Percentiles rank a stretch among this genome's conserved stretches.
Evolutionary conservation across 2,329 filamentous ascomycete genomes (phyloP).

Genomic region (Neonectria ditissima): DNA sequence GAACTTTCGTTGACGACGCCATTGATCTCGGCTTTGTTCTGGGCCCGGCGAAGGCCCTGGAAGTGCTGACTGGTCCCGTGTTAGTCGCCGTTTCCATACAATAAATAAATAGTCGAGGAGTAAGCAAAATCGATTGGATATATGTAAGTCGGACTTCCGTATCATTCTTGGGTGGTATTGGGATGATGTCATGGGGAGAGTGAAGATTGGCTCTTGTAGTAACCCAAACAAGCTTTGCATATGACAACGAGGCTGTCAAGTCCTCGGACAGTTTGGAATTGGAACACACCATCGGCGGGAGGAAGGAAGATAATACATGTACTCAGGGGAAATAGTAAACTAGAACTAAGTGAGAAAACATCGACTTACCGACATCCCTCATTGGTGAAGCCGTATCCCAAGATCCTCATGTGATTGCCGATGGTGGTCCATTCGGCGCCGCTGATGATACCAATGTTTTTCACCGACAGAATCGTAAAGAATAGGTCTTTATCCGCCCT

Average conservation of each 20-base stretch:
- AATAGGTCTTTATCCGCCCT: slow-evolving; percentile 72
- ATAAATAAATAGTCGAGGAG: background rate
- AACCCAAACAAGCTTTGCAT: background rate
- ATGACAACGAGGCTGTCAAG: background rate
- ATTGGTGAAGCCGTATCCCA: slow-evolving; percentile 73
- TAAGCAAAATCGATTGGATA: background rate
- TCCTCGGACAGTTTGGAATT: background rate
- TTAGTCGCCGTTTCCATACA: slow-evolving; percentile 28
- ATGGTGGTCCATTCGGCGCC: slow-evolving; percentile 72
- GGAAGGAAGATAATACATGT: background rate
- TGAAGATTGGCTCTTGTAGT: background rate
- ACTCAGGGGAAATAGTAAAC: slow-evolving; percentile 3
- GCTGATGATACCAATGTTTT: slow-evolving; percentile 73
- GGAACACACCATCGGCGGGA: background rate
- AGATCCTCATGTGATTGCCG: slow-evolving; percentile 68
- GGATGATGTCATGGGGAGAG: background rate
- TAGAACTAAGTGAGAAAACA: slow-evolving; percentile 19
- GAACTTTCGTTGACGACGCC: slow-evolving; percentile 50
- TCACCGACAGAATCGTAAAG: slow-evolving; percentile 71
- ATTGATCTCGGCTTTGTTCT: slow-evolving; percentile 63
- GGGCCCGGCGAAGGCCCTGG: slow-evolving; percentile 67
- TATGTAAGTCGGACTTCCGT: background rate
- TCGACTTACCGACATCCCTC: slow-evolving; percentile 71
- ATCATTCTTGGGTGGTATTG: background rate
- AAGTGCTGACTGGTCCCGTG: slow-evolving; percentile 65